A percentile compares a stretch with the other conserved stretches of the same genome.
phyloP scores from a whole-genome alignment of 208 protist species.

The Trypanosoma melophagium region DNA sequence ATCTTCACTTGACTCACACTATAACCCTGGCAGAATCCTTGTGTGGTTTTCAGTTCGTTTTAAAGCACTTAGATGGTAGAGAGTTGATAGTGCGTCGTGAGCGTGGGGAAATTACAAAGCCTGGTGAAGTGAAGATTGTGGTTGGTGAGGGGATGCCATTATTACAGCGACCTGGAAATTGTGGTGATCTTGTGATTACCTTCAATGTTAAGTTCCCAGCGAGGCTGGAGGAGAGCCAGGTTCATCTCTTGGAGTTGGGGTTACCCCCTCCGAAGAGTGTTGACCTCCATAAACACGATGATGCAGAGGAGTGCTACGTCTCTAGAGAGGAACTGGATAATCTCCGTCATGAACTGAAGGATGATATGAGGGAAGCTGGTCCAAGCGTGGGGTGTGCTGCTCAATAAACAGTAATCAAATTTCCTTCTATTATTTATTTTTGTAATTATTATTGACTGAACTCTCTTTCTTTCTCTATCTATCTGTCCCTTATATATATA shows the following conservation, averaged over 20 bases:
- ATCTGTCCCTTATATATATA: not conserved
- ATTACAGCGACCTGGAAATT: constrained; percentile 28
- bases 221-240: constrained; percentile 36
- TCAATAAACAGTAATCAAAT: constrained; percentile 45
- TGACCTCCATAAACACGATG: constrained; percentile 20
- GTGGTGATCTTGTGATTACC: constrained; percentile 71
- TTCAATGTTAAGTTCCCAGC: constrained; percentile 69
- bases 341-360: constrained; percentile 48
- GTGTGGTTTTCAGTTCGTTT: constrained; percentile 89
- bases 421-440: constrained; percentile 10
- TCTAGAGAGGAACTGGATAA: constrained; percentile 43
- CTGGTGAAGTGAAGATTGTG: constrained; percentile 63
- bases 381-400: constrained; percentile 37
- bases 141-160: constrained; percentile 80
- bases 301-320: constrained; percentile 57
- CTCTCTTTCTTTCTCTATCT: not conserved
- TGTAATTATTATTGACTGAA: not conserved
- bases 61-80: constrained; percentile 89
- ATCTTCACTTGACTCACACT: constrained; percentile 89
- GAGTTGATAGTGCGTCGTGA: constrained; percentile 79
- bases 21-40: constrained; percentile 94
- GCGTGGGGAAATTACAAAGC: constrained; percentile 66
- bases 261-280: constrained; percentile 55
- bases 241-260: constrained; percentile 40
- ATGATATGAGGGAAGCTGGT: constrained; percentile 40